These are phyloP conservation scores for Schizonepeta tenuifolia DNA, from an alignment of 257 asterid genomes.

Conservation along the genomic window DNA sequence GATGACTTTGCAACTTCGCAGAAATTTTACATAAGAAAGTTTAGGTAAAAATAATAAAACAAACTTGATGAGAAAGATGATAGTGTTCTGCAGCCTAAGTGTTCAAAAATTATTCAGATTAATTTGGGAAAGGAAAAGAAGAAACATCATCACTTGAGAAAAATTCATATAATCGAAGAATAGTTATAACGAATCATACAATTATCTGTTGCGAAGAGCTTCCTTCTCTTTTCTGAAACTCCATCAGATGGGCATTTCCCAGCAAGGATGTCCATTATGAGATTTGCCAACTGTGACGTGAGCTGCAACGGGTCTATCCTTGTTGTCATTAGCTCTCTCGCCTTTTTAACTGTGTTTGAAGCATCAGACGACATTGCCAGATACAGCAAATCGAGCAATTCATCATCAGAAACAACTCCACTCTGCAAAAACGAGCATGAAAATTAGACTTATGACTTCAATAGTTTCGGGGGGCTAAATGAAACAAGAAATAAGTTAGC, in stretches of 20 bases:
- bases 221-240: constrained; percentile 53
- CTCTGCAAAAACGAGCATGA: constrained; percentile 49
- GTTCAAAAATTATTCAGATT: no score
- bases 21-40: no score
- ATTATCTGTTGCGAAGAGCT: constrained; percentile 51
- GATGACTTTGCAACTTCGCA: no score
- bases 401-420: constrained; percentile 89
- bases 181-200: constrained; percentile 46
- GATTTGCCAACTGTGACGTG: constrained; percentile 79
- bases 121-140: no score
- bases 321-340: constrained; percentile 82
- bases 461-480: neutral
- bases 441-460: constrained; percentile 8
- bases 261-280: constrained; percentile 88
- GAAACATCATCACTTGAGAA: no score
- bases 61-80: neutral
- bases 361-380: constrained; percentile 88
- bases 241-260: constrained; percentile 58
- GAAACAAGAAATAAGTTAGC: neutral
- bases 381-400: constrained; percentile 75
- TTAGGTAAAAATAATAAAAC: no score
- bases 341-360: constrained; percentile 77
- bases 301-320: constrained; percentile 90
- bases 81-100: neutral
- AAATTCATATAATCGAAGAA: neutral